phyloP scores from a whole-genome alignment of 805 yeast genomes.

The Suhomyces canberraensis region DNA sequence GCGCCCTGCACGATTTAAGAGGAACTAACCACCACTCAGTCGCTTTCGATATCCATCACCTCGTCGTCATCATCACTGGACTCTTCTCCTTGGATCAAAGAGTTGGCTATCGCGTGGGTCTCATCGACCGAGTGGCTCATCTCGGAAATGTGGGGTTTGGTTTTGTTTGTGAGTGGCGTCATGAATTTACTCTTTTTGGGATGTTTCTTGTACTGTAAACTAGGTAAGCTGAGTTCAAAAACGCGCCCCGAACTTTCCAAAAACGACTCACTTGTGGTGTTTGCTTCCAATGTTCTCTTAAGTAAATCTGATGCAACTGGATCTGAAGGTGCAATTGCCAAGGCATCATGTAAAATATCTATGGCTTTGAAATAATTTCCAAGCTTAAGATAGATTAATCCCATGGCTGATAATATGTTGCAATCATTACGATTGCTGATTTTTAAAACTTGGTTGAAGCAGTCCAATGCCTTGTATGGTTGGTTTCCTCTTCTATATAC shows the following conservation, averaged over 20 bases:
- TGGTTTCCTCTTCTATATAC: conserved; percentile 69
- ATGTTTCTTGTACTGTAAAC: conserved; percentile 20
- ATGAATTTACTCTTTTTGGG: conserved; percentile 13
- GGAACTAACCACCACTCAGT: no score
- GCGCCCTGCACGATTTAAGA: no score
- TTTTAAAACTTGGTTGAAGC: conserved; percentile 73
- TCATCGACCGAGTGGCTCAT: conserved; percentile 13
- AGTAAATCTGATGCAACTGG: conserved; percentile 81
- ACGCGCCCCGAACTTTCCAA: conserved; percentile 20
- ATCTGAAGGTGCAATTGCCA: conserved; percentile 75
- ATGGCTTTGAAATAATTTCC: conserved; percentile 67
- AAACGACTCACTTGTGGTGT: conserved; percentile 29
- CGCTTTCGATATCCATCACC: conserved; percentile 58
- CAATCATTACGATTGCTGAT: conserved; percentile 65
- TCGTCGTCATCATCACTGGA: conserved; percentile 54
- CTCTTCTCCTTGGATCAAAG: conserved; percentile 43
- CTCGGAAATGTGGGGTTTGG: conserved; percentile 3
- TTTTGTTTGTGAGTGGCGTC: conserved; percentile 22
- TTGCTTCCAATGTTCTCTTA: conserved; percentile 70
- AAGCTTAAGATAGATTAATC: conserved; percentile 71
- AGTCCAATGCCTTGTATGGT: conserved; percentile 63
- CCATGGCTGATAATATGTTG: conserved; percentile 79
- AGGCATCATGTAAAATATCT: conserved; percentile 72
- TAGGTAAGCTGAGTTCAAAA: conserved; percentile 22
- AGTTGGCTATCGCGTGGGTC: conserved; percentile 35